Evolutionary conservation across 2,329 filamentous ascomycete genomes (phyloP).

Genomic region (Torrubiella hemipterigena): DNA sequence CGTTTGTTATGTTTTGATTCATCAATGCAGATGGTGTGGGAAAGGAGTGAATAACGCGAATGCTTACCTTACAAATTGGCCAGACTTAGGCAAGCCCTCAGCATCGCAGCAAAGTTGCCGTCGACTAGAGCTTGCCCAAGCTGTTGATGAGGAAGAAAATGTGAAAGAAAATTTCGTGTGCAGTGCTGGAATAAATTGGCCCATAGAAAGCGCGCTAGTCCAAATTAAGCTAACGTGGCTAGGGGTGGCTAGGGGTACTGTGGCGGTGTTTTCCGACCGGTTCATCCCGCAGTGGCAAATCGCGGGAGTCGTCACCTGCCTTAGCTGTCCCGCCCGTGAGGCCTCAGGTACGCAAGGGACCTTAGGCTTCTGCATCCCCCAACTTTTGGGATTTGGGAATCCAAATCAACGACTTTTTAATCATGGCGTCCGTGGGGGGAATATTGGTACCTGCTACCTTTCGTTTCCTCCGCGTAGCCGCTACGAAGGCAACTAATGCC

Average conservation of each 20-base stretch:
- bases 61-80: slow-evolving; percentile 4
- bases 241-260: slow-evolving; percentile 12
- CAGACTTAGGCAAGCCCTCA: too few relatives aligned
- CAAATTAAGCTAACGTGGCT: slow-evolving; percentile 10
- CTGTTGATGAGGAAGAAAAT: slow-evolving; percentile 8
- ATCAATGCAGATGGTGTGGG: slow-evolving; percentile 23
- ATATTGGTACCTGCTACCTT: slow-evolving; percentile 45
- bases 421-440: slow-evolving; percentile 44
- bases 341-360: slow-evolving; percentile 6
- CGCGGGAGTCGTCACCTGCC: too few relatives aligned
- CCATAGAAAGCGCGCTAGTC: slow-evolving; percentile 13
- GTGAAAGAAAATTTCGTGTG: slow-evolving; percentile 5
- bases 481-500: slow-evolving; percentile 36
- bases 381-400: slow-evolving; percentile 9
- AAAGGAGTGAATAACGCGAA: neutral
- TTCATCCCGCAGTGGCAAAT: slow-evolving; percentile 13
- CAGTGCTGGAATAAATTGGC: slow-evolving; percentile 2
- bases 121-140: too few relatives aligned
- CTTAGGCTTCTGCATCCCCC: slow-evolving; percentile 10
- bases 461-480: slow-evolving; percentile 40
- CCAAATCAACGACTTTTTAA: slow-evolving; percentile 12
- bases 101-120: too few relatives aligned
- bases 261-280: slow-evolving; percentile 24
- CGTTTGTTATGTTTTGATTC: slow-evolving; percentile 26
- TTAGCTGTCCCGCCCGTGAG: slow-evolving; percentile 4